These are phyloP conservation scores for Lobulomyces angularis DNA, from an alignment of 192 early-diverging fungal species.

Conservation along the genomic window DNA sequence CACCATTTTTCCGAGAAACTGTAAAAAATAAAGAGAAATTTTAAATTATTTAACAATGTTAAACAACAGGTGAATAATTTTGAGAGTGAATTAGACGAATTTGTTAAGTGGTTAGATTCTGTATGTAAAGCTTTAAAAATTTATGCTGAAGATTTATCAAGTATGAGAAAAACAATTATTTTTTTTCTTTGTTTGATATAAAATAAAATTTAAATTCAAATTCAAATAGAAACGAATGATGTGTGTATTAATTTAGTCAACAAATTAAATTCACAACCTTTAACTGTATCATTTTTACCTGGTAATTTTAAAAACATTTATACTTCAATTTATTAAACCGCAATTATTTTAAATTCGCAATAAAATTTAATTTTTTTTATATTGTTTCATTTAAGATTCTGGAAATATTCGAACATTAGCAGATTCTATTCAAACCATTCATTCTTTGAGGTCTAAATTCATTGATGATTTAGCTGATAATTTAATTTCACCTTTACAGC, in stretches of 20 bases:
- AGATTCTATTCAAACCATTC: conserved; percentile 27
- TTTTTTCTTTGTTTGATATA: not conserved
- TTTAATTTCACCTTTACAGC: conserved; percentile 40
- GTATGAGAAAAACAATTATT: conserved; percentile 19
- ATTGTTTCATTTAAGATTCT: not conserved
- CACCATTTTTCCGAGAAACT: no score
- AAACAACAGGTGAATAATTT: conserved; percentile 33
- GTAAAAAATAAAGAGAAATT: no score
- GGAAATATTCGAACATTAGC: conserved; percentile 20
- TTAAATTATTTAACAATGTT: no score
- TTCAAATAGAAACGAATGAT: conserved; percentile 14
- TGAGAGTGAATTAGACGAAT: conserved; percentile 43
- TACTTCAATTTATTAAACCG: no score
- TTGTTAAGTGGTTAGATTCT: conserved; percentile 37
- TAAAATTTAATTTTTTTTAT: not conserved
- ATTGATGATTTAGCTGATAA: conserved; percentile 46
- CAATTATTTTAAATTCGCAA: not conserved
- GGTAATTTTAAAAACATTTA: no score
- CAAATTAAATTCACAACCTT: conserved; percentile 7
- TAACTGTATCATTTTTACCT: conserved; percentile 12
- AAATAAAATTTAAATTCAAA: conserved; percentile 8
- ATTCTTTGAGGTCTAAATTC: conserved; percentile 32
- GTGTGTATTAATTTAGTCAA: no score
- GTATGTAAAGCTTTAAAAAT: conserved; percentile 19
- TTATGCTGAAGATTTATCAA: conserved; percentile 22